Base-by-base conservation (phyloP, 306 rosid species). In the Rubus parviflorus region DNA sequence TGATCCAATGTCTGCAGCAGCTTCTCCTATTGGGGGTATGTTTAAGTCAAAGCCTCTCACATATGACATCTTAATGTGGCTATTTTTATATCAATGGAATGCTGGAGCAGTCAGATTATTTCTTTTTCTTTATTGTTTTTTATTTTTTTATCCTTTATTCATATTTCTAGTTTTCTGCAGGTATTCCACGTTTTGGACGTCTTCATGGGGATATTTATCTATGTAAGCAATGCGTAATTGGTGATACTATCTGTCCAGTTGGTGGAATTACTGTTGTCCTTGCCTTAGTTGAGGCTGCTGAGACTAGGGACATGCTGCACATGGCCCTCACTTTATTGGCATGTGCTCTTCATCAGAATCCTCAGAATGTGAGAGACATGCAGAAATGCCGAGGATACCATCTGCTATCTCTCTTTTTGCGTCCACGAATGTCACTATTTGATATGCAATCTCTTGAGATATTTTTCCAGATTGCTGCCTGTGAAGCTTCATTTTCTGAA, bases 1-100 rank as follows among this genome's bases (percentile, higher is more conserved):
- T 78, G 99, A 96, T 91, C 99, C 99, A 67, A 79, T 88, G 91
- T 96, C 99, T 60, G 98, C 98, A 43, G 98, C 99, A 80, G 99
- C 99, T 68, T 96, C 99, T 83, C 99, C 99, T 52, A 96, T 96
- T 81, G 99, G 99, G 84, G 99, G 99, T 96, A 78, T 85, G 96
- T 81, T 56, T 77, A 87, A 77, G 79, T 73, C 74, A 70, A 6
- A n/a, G 73, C 58, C 61, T 83, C 56, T 81, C 69, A n/a, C 3
- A 22, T 52, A 42, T 53, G 53, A 57, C 70, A 58, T 66, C 48
- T 56, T 45, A n/a, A 35, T 22, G 14, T 22, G 22, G 20, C 60
- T 40, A 69, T 54, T 47, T 30, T 56, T 52, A 4, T 23, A 42
- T 52, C 7, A 0, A 12, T 40, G 19, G 63, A 69, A 77, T 17